Conservation (phyloP, 1,284 basidiomycete genomes). For the Pyrrhoderma lamaoense region DNA sequence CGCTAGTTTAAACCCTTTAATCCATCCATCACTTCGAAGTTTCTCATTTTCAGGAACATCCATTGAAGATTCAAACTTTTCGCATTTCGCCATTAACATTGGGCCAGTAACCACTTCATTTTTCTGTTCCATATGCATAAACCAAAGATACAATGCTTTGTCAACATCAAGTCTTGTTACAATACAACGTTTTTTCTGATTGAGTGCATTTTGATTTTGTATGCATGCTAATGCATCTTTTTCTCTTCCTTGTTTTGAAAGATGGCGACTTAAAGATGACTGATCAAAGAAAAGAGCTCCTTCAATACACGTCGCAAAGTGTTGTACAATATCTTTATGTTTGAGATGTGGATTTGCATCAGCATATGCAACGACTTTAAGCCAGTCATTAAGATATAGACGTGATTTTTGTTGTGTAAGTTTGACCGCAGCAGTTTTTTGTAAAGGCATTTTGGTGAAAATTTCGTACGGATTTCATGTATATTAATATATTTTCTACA, state of each 20-base stretch:
- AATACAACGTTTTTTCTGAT: conserved; percentile 21
- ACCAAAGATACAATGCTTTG: conserved; percentile 27
- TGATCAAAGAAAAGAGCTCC: neutral
- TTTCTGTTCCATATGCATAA: conserved; percentile 26
- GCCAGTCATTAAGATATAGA: too few species aligned
- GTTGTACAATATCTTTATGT: neutral
- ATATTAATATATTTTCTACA: too few species aligned
- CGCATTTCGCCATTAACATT: conserved; percentile 27
- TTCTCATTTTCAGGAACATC: conserved; percentile 25
- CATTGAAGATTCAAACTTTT: conserved; percentile 25
- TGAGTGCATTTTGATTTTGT: too few species aligned
- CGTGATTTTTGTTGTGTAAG: too few species aligned
- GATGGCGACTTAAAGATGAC: neutral
- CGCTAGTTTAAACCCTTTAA: conserved; percentile 24
- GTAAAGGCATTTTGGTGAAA: too few species aligned
- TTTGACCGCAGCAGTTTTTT: too few species aligned
- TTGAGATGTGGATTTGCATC: neutral
- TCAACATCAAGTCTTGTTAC: conserved; percentile 29
- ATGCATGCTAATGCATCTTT: too few species aligned
- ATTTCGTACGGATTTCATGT: too few species aligned
- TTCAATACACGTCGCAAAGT: neutral
- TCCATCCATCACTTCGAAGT: conserved; percentile 26
- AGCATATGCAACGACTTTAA: neutral
- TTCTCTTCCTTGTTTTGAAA: too few species aligned
- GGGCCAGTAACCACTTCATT: conserved; percentile 23